Evolutionary conservation across 2,329 filamentous ascomycete genomes (phyloP), one percentile per base, ranked within the genome.

Genomic region (Aspergillus spinulosporus): DNA sequence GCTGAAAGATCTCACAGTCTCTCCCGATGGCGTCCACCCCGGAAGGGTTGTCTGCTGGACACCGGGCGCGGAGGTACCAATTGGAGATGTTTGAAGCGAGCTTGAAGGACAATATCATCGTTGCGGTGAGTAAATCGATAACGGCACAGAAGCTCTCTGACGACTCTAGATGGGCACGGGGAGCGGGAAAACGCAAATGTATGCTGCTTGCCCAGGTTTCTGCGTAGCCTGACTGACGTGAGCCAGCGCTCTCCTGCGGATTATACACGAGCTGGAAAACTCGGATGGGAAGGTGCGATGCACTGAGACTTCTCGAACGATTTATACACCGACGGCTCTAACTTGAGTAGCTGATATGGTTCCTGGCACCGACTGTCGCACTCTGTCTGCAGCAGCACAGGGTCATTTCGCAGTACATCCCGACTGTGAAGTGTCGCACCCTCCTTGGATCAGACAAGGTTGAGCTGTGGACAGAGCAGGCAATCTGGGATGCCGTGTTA

Each of bases 101-200:
- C 65, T 76, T 89, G 64, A 80, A 81, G 58, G 76, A 80, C 46
- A 92, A 92, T 68, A 83, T 88, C 32, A 90, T 92, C 62, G 84
- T 91, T 52, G 84, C 84, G 28, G 88, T 90, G 75, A 62, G 72
- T 4, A 28, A 29, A 3, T 9, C 14, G 2, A 3, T 5, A 5
- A 7, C 2, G 5, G 43, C 14, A 34, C 29, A 42, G 37, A 11
- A 8, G 7, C 31, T 36, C 6, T 43, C 45, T 57, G 42, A 58
- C 26, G 39, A 14, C 40, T 45, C 12, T 43, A 88, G 87, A 92
- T 92, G 88, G 88, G 89, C 59, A 92, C 89, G 0, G 89, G 89
- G 1, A 90, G 84, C 61, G 89, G 89, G 2, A 92, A 92, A 70
- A 92, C 89, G 2, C 85, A 88, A 62, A 83, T 92, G 88, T 90